Evolutionary conservation across 2,329 filamentous ascomycete genomes (phyloP).

Genomic region (Neobulgaria alba): DNA sequence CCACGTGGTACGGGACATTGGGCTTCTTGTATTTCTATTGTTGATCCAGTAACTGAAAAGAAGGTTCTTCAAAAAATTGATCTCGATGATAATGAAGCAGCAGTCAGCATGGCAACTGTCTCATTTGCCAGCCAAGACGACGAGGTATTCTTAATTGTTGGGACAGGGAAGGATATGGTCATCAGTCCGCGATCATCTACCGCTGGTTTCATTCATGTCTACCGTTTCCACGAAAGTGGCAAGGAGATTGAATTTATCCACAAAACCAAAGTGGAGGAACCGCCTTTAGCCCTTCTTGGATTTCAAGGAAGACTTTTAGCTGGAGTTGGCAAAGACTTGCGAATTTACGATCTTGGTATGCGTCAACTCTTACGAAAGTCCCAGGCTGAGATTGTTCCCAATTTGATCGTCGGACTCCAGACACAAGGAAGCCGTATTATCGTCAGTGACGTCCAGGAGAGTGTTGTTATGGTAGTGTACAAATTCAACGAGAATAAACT

Average conservation of each 20-base stretch:
- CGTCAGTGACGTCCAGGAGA: conserved; percentile 87
- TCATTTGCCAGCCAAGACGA: conserved; percentile 83
- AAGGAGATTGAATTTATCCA: conserved; percentile 87
- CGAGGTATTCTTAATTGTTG: conserved; percentile 86
- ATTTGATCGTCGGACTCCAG: conserved; percentile 80
- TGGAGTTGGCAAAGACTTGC: conserved; percentile 74
- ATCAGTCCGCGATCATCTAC: conserved; percentile 67
- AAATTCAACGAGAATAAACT: conserved; percentile 86
- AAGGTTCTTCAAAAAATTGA: conserved; percentile 69
- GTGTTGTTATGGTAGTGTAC: conserved; percentile 86
- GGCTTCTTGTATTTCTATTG: conserved; percentile 89
- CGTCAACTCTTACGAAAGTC: conserved; percentile 87
- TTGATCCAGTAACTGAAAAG: conserved; percentile 75
- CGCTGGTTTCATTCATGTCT: conserved; percentile 84
- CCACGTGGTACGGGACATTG: conserved; percentile 76
- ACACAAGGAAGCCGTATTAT: conserved; percentile 87
- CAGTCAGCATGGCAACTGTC: conserved; percentile 76
- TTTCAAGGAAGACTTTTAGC: conserved; percentile 87
- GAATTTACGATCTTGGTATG: conserved; percentile 89
- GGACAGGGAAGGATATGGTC: conserved; percentile 84
- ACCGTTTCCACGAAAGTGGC: conserved; percentile 82
- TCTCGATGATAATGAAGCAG: conserved; percentile 82
- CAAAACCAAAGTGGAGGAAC: conserved; percentile 86
- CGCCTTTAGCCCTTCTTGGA: conserved; percentile 78
- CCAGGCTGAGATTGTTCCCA: conserved; percentile 68